Conservation (phyloP, 2,329 filamentous ascomycete genomes). For the Fusarium sp. region DNA sequence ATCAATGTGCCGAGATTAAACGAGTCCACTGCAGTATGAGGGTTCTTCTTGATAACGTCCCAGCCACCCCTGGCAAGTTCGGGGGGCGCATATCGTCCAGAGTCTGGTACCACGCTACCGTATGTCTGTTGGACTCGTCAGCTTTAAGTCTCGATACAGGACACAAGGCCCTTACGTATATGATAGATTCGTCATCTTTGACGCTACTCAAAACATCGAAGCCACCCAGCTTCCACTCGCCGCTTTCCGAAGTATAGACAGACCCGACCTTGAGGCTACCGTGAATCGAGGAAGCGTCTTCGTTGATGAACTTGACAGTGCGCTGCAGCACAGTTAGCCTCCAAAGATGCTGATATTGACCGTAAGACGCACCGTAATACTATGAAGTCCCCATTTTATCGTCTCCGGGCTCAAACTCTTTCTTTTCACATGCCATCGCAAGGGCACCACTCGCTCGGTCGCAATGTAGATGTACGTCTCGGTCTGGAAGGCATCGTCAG, state of each 20-base stretch:
- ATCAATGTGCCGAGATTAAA: constrained; percentile 88
- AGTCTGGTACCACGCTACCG: constrained; percentile 87
- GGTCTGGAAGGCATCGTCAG: constrained; percentile 66
- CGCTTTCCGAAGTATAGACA: constrained; percentile 93
- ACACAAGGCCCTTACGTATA: constrained; percentile 69
- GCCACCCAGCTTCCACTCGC: constrained; percentile 96
- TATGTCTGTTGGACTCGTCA: constrained; percentile 70
- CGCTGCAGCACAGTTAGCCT: constrained; percentile 63
- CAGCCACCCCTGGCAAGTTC: constrained; percentile 90
- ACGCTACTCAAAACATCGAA: constrained; percentile 95
- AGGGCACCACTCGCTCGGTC: constrained; percentile 86
- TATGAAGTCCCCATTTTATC: constrained; percentile 94
- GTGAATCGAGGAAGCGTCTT: constrained; percentile 91
- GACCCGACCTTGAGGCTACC: constrained; percentile 87
- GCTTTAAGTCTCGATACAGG: not conserved
- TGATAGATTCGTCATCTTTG: constrained; percentile 93
- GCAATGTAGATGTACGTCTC: constrained; percentile 97
- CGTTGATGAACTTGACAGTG: constrained; percentile 95
- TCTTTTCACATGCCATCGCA: constrained; percentile 90
- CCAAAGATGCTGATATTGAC: not conserved
- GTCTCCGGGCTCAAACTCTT: constrained; percentile 92
- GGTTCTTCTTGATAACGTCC: constrained; percentile 87
- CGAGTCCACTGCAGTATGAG: constrained; percentile 83
- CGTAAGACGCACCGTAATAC: constrained; percentile 72
- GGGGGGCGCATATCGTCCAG: constrained; percentile 84